phyloP scores from a whole-genome alignment of 2,329 filamentous ascomycete species.

The Aspergillus brunneoviolaceus region DNA sequence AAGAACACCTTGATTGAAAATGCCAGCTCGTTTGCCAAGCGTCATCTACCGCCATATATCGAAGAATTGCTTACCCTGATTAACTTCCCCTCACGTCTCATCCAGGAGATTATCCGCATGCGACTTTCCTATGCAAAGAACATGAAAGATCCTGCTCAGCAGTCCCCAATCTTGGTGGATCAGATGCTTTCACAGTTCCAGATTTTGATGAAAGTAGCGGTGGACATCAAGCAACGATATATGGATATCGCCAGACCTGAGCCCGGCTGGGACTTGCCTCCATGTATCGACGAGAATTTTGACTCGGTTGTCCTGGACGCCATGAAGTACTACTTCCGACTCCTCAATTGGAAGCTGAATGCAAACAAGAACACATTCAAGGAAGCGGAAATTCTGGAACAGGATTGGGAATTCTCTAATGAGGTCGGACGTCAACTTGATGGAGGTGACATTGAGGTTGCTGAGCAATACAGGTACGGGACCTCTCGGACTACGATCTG shows the following conservation, averaged over 20 bases:
- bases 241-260: constrained; percentile 79
- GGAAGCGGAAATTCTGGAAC: constrained; percentile 93
- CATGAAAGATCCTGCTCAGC: constrained; percentile 91
- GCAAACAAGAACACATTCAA: constrained; percentile 99
- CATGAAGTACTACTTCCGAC: constrained; percentile 96
- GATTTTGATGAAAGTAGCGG: constrained; percentile 85
- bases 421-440: constrained; percentile 88
- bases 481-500: neutral
- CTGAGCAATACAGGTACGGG: constrained; percentile 81
- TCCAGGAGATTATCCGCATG: constrained; percentile 94
- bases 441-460: constrained; percentile 91
- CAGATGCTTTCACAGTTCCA: constrained; percentile 98
- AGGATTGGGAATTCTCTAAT: constrained; percentile 98
- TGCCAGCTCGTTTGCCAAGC: constrained; percentile 77
- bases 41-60: constrained; percentile 92
- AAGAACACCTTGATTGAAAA: constrained; percentile 89
- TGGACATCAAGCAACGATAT: constrained; percentile 89
- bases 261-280: constrained; percentile 90
- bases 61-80: constrained; percentile 94
- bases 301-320: constrained; percentile 89
- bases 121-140: constrained; percentile 88
- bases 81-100: constrained; percentile 92
- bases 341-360: constrained; percentile 96
- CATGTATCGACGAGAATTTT: constrained; percentile 95
- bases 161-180: constrained; percentile 90